These are phyloP conservation scores for Selaginella tamariscina DNA, from an alignment of 75 land plant species.

Conservation along the genomic window DNA sequence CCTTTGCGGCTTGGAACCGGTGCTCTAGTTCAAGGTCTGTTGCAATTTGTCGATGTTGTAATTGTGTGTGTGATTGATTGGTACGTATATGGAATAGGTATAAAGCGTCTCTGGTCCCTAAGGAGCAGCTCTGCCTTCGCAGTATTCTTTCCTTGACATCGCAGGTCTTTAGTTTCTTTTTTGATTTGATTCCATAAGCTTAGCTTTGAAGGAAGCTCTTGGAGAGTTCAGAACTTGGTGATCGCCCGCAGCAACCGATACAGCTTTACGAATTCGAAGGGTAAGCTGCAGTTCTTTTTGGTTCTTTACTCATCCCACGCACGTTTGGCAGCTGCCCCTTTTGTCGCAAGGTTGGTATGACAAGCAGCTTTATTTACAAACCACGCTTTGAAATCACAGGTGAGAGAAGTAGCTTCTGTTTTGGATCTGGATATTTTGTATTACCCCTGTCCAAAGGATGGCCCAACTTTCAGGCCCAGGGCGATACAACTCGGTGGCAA, in stretches of 20 bases:
- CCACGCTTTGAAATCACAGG: constrained; percentile 40
- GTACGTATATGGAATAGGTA: constrained; percentile 61
- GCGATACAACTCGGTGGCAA: constrained; percentile 84
- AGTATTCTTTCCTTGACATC: constrained; percentile 46
- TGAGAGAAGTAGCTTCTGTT: constrained; percentile 72
- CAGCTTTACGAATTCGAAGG: constrained; percentile 98
- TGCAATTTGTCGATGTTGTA: not conserved
- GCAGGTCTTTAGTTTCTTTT: constrained; percentile 30
- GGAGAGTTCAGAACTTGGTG: constrained; percentile 74
- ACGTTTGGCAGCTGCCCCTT: constrained; percentile 64
- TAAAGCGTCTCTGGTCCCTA: constrained; percentile 49
- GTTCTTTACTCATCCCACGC: not conserved
- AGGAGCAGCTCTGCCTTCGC: constrained; percentile 38
- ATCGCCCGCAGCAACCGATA: constrained; percentile 89
- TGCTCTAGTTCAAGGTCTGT: constrained; percentile 59
- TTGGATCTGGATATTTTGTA: constrained; percentile 86
- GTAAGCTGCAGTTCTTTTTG: constrained; percentile 24
- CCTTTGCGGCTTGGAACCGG: constrained; percentile 67
- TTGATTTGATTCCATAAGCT: not conserved
- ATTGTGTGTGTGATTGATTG: not conserved
- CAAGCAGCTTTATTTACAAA: too few species aligned
- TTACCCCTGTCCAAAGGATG: constrained; percentile 93
- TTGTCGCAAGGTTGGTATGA: constrained; percentile 77
- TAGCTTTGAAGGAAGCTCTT: constrained; percentile 34
- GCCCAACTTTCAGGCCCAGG: constrained; percentile 90